Base-by-base conservation (phyloP, 2,329 filamentous ascomycete genomes). In the Diaporthe longicolla region DNA sequence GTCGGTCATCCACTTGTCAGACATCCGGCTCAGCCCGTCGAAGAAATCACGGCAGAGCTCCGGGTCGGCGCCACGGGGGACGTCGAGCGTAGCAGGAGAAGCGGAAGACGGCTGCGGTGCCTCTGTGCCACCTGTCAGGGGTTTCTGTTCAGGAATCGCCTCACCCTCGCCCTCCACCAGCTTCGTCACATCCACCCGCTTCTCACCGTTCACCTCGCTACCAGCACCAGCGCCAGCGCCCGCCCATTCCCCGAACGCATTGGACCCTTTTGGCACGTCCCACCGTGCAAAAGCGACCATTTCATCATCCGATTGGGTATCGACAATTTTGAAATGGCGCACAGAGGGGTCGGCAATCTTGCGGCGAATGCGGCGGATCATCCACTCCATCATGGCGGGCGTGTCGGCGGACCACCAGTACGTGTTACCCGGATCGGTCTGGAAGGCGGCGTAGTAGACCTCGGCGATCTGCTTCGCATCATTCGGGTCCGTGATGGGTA, bases 381-480 rank as follows among this genome's bases (percentile, higher is more conserved):
- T 54, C 63, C 63, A 68, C 32, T 68, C 45, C 45, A 68, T 40
- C 63, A 68, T 68, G 32, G 63, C 45, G 32, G 32, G 1, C 48
- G n/a, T 68, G 15, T 68, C 63, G 29, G 63, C 48, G 24, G 63
- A 26, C 63, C 63, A 68, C 63, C 63, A 68, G 63, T 68, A 68
- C 15, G 63, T 68, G 15, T 68, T 68, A 10, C 63, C 48, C 21
- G 32, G 63, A 32, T 54, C 63, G 32, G 63, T 68, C 63, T 54
- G 45, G 63, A 68, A 68, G 11, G 63, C 63, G 29, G 45, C 32
- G 32, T 68, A 54, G n/a, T 68, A 68, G n/a, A 68, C 26, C n/a
- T 68, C 48, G 63, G 63, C 63, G 48, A 68, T 37, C 32, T 32
- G 11, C 48, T 40, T 15, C 6, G 48, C 63, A 35, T 68, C 63